Conservation (phyloP, 1,139 yeast genomes). For the Zygoascus meyerae region DNA sequence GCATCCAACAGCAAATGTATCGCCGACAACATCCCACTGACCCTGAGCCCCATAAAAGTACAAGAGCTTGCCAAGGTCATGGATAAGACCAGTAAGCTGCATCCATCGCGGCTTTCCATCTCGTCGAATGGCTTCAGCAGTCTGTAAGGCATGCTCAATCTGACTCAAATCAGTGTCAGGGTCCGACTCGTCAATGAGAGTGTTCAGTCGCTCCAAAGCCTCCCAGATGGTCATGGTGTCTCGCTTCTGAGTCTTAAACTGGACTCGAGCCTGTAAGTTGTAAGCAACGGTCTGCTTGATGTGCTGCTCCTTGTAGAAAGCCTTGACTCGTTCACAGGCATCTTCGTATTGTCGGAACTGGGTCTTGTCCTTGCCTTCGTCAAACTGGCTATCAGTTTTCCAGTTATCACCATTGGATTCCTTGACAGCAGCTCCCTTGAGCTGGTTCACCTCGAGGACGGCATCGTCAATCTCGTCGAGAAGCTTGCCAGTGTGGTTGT, state of each 20-base stretch:
- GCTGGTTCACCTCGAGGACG: constrained; percentile 36
- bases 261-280: constrained; percentile 63
- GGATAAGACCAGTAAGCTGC: constrained; percentile 66
- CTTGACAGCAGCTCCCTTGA: constrained; percentile 21
- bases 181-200: constrained; percentile 62
- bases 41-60: constrained; percentile 68
- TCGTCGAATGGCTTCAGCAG: constrained; percentile 66
- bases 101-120: constrained; percentile 72
- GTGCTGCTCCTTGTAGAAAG: constrained; percentile 64
- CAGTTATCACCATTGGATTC: constrained; percentile 15
- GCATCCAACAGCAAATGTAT: constrained; percentile 73
- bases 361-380: constrained; percentile 26
- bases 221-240: constrained; percentile 71
- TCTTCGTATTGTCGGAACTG: constrained; percentile 61
- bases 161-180: constrained; percentile 73
- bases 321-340: constrained; percentile 64
- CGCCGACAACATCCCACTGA: constrained; percentile 83
- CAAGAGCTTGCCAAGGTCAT: constrained; percentile 62
- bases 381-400: constrained; percentile 21
- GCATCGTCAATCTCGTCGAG: constrained; percentile 23
- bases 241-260: constrained; percentile 58
- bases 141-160: constrained; percentile 69
- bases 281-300: constrained; percentile 67
- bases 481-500: constrained; percentile 4
- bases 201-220: constrained; percentile 56